These are phyloP conservation scores for Ogataea zsoltii DNA, from an alignment of 805 yeast genomes.

Conservation along the genomic window DNA sequence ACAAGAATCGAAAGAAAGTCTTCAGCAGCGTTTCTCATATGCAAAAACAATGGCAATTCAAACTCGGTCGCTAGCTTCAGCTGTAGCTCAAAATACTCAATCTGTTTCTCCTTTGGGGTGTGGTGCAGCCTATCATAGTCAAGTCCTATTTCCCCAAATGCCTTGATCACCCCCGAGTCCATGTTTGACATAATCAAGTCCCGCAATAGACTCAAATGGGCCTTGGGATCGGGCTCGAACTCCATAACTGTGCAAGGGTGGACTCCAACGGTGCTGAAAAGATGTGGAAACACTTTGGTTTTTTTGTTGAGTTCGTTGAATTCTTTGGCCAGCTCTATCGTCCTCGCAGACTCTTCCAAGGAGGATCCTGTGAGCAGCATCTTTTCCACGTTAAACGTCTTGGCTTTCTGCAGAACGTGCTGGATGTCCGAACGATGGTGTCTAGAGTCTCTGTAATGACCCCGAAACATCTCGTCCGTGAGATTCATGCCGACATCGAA, in stretches of 20 bases:
- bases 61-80: constrained; percentile 61
- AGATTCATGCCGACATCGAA: constrained; percentile 59
- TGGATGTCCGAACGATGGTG: constrained; percentile 68
- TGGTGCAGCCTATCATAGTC: constrained; percentile 90
- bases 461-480: constrained; percentile 87
- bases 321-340: constrained; percentile 52
- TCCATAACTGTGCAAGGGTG: constrained; percentile 89
- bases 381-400: constrained; percentile 59
- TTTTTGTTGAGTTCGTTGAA: constrained; percentile 15
- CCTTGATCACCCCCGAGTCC: constrained; percentile 56
- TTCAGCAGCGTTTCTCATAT: constrained; percentile 81
- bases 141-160: constrained; percentile 94
- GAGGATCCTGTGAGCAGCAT: constrained; percentile 86
- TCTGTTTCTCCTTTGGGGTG: constrained; percentile 68
- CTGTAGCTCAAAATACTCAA: constrained; percentile 68
- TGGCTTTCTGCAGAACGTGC: constrained; percentile 67
- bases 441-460: constrained; percentile 66
- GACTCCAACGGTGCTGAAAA: constrained; percentile 83
- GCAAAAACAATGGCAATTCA: constrained; percentile 79
- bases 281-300: constrained; percentile 27
- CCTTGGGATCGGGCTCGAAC: constrained; percentile 38
- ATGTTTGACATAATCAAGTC: constrained; percentile 49
- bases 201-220: constrained; percentile 51
- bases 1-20: constrained; percentile 69
- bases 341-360: constrained; percentile 61